Evolutionary conservation across 306 rosid genomes (phyloP), one percentile per base, ranked within the genome.

Genomic region (Quercus wislizeni): DNA sequence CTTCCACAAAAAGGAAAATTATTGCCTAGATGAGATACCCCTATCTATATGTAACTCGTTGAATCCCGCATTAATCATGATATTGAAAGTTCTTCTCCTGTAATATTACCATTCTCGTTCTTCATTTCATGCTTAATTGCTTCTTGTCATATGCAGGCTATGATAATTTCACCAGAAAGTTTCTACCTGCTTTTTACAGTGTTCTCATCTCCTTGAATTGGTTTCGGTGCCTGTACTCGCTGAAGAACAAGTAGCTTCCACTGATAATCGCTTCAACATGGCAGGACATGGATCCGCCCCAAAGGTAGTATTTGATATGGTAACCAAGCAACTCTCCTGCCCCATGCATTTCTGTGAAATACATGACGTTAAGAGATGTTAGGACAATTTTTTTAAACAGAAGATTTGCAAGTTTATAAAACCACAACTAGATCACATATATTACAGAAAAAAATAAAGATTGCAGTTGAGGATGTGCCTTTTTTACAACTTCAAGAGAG

Each of bases 231-330:
- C 74, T 46, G 79, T 80, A 79, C 71, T 83, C 56, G 76, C 51
- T 9, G 63, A 28, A 58, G 85, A 78, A 78, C 89, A 86, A 49
- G 65, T 55, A 43, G 83, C 87, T 73, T 84, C 87, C 20, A 78
- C 86, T 46, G 85, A 74, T 38, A 83, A 69, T 43, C 80, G 87
- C 76, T 86, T 83, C 46, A 81, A 81, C 51, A 31, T 74, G 19
- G 74, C 74, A 1, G 85, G 85, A 77, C 87, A 86, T 62, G 90
- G 90, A 70, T 86, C 87, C 28, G 62, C 57, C 64, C 85, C 85
- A 9, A 86, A 86, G 62, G 58, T 43, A 3, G 61, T 54, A n/a
- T 55, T 81, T 1, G 87, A 74, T 57, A 82, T 70, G 49, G 75
- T 31, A 49, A 83, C 85, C 38, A 30, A 56, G 85, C 90, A 86